Conservation (phyloP, 345 rosid species). For the Mangifera indica region DNA sequence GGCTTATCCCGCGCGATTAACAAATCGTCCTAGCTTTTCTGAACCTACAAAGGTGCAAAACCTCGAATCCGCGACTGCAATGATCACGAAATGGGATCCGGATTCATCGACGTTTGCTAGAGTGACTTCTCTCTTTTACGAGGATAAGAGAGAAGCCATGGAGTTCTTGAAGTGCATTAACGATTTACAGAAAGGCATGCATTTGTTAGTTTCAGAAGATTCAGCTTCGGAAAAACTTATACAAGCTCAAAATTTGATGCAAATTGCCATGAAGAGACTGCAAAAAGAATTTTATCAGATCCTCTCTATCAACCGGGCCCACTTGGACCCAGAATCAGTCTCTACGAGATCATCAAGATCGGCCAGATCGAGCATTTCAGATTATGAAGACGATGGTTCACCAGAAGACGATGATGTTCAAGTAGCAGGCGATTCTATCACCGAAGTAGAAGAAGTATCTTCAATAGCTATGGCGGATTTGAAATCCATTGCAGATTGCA, state of each 20-base stretch:
- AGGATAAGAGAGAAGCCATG: conserved; percentile 53
- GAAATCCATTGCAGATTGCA: conserved; percentile 74
- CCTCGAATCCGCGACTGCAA: conserved; percentile 40
- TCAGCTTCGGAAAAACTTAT: conserved; percentile 41
- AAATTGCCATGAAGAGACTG: conserved; percentile 65
- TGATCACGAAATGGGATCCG: conserved; percentile 55
- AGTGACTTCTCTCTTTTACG: conserved; percentile 50
- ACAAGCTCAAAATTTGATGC: conserved; percentile 53
- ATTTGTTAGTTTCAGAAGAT: conserved; percentile 27
- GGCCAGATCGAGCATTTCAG: conserved; percentile 50
- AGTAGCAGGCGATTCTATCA: conserved; percentile 33
- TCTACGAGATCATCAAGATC: conserved; percentile 65
- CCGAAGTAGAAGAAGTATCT: conserved; percentile 53
- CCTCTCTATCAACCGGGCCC: conserved; percentile 59
- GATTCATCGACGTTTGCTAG: conserved; percentile 40
- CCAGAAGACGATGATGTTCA: conserved; percentile 20
- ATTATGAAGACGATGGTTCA: conserved; percentile 27
- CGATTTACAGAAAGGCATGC: conserved; percentile 61
- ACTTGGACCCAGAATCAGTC: conserved; percentile 68
- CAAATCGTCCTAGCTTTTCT: neutral
- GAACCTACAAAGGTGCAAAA: conserved; percentile 27
- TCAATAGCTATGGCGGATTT: conserved; percentile 51
- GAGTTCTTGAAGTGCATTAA: conserved; percentile 51
- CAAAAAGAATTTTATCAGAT: conserved; percentile 80
- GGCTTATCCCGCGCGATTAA: too few species aligned